Evolutionary conservation across 2,329 filamentous ascomycete species (phyloP), one percentile per base, ranked within the genome.

Genomic region (Fusarium staphyleae): DNA sequence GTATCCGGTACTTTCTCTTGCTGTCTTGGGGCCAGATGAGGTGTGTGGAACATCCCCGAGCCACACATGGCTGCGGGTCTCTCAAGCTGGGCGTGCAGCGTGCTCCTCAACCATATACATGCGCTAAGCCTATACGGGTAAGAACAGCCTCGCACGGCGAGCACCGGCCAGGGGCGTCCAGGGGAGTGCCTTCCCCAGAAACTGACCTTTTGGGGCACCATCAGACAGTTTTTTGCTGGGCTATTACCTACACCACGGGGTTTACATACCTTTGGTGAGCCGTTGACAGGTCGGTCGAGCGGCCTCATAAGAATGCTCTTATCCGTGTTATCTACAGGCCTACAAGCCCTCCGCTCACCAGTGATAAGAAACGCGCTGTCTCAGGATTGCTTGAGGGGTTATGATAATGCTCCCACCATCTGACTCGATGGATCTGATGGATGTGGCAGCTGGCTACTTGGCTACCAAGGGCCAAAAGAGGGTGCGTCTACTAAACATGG

Each of bases 101-200:
- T 66, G 60, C 66, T 74, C 63, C 76, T 78, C 76, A 78, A 78
- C 76, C 74, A 78, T 77, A 76, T 75, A 69, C 30, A 15, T 8
- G 39, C 40, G 50, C 74, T 74, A 75, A 54, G 6, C 72, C 66
- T 30, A 50, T 65, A 57, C 13, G 1, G 63, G 72, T 18, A 66
- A 70, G 30, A 45, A 49, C 41, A 28, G 34, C 37, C 37, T 54
- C 35, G 35, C 26, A 44, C 50, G 57, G 59, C 41, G 48, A 63
- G 52, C 57, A 63, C 43, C 51, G 35, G 55, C 57, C 67, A 67
- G 65, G 65, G 65, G 57, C 46, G 48, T 42, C 56, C 61, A 67
- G 62, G 65, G 64, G 66, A 59, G 53, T 45, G 37, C 44, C 52
- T 67, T 66, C 66, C 66, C 64, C 66, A 68, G 66, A 67, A 63